phyloP scores from a whole-genome alignment of 352 stramenopile genomes.

The Pythium oligandrum region DNA sequence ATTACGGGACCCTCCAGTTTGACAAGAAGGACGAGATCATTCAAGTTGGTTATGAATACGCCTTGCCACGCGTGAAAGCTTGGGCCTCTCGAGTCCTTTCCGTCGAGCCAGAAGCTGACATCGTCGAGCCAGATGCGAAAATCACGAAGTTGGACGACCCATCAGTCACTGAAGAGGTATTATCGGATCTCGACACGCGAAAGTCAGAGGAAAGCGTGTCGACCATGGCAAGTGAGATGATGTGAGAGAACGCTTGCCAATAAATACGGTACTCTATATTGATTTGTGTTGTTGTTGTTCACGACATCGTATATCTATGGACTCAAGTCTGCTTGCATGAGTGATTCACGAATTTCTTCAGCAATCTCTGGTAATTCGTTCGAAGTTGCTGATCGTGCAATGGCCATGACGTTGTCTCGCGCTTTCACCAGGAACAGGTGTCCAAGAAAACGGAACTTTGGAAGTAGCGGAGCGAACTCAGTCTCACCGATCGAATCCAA shows the following conservation, averaged over 20 bases:
- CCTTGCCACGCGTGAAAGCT: conserved; percentile 56
- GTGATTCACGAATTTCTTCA: conserved; percentile 31
- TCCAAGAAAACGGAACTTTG: conserved; percentile 60
- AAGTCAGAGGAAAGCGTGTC: conserved; percentile 5
- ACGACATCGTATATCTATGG: too few species aligned
- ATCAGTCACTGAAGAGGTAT: conserved; percentile 5
- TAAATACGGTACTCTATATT: too few species aligned
- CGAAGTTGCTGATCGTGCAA: conserved; percentile 37
- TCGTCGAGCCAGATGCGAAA: conserved; percentile 27
- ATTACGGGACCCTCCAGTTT: conserved; percentile 90
- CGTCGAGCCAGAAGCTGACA: conserved; percentile 58
- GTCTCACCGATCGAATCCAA: conserved; percentile 34
- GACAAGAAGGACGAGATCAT: conserved; percentile 92
- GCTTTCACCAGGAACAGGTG: conserved; percentile 60
- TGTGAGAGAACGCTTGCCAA: too few species aligned
- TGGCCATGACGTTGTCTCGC: conserved; percentile 55
- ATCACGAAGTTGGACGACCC: neutral
- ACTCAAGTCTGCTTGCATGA: conserved; percentile 1
- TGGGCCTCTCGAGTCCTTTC: conserved; percentile 54
- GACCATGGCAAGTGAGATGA: too few species aligned
- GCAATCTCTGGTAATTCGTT: conserved; percentile 53
- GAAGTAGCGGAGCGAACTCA: conserved; percentile 38
- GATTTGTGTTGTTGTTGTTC: too few species aligned
- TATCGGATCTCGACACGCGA: neutral
- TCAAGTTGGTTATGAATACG: conserved; percentile 79